These are phyloP conservation scores for Xylaria nigripes DNA, from an alignment of 495 filamentous ascomycete species.

Conservation along the genomic window DNA sequence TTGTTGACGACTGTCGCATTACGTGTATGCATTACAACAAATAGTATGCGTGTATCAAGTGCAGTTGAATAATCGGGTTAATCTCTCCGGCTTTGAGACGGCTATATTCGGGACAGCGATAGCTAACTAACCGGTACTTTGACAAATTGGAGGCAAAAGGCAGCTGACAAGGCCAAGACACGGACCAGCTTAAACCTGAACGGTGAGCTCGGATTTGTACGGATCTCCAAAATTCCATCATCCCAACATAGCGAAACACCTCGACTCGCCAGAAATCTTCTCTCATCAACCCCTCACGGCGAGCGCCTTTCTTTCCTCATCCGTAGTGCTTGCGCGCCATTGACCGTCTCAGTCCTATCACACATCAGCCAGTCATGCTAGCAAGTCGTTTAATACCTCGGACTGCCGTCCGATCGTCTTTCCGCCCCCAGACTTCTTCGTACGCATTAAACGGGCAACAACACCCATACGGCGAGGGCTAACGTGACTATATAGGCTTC, in stretches of 20 bases:
- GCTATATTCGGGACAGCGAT: not conserved
- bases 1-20: too few species aligned
- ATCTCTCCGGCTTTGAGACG: not conserved
- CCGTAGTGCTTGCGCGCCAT: conserved; percentile 17
- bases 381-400: conserved; percentile 59
- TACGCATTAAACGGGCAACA: conserved; percentile 22
- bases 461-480: conserved; percentile 15
- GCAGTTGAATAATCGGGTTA: too few species aligned
- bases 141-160: not conserved
- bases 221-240: not conserved
- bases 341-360: conserved; percentile 16
- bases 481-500: conserved; percentile 40
- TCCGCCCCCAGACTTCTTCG: conserved; percentile 46
- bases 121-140: too few species aligned
- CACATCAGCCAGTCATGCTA: conserved; percentile 53
- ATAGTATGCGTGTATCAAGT: too few species aligned
- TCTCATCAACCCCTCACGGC: conserved; percentile 5
- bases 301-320: conserved; percentile 1
- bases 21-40: too few species aligned
- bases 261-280: not conserved
- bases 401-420: conserved; percentile 56
- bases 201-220: not conserved
- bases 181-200: not conserved
- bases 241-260: not conserved
- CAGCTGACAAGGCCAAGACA: not conserved